Evolutionary conservation across 1,284 basidiomycete species (phyloP).

Genomic region (Peniophora sp.): DNA sequence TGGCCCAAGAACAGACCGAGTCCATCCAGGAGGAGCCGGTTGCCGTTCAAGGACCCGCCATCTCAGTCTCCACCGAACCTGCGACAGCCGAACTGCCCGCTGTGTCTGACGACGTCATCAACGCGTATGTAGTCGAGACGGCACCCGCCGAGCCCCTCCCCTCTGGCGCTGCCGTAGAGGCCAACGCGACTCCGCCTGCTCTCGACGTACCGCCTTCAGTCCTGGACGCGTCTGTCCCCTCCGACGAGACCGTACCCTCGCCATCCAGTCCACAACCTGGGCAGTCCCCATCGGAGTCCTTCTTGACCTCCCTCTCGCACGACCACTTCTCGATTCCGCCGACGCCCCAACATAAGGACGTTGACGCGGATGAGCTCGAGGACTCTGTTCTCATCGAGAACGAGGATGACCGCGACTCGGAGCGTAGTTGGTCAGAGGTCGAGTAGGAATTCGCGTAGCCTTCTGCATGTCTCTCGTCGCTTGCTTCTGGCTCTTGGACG

Average conservation of each 20-base stretch:
- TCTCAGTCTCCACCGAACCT: background rate
- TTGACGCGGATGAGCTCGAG: background rate
- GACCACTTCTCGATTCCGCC: slow-evolving; percentile 11
- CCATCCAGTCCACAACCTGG: background rate
- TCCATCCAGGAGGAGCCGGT: too few relatives aligned
- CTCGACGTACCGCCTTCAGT: background rate
- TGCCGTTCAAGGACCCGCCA: too few relatives aligned
- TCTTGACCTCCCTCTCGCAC: slow-evolving; percentile 7
- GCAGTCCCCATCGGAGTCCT: background rate
- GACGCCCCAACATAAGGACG: background rate
- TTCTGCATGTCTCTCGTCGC: too few relatives aligned
- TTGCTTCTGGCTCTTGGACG: too few relatives aligned
- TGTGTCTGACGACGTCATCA: too few relatives aligned
- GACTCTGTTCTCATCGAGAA: background rate
- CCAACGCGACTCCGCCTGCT: background rate
- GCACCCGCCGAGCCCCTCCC: background rate
- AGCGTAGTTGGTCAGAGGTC: background rate
- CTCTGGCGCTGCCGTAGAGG: background rate
- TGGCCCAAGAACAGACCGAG: too few relatives aligned
- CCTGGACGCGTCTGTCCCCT: background rate
- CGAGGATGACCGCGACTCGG: slow-evolving; percentile 3
- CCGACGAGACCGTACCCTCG: background rate
- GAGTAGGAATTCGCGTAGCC: background rate
- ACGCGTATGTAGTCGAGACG: background rate
- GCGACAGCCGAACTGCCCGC: background rate